Percentiles rank a stretch among this genome's conserved stretches.
Conservation (phyloP, 805 yeast genomes). For the Lachancea nothofagi region DNA sequence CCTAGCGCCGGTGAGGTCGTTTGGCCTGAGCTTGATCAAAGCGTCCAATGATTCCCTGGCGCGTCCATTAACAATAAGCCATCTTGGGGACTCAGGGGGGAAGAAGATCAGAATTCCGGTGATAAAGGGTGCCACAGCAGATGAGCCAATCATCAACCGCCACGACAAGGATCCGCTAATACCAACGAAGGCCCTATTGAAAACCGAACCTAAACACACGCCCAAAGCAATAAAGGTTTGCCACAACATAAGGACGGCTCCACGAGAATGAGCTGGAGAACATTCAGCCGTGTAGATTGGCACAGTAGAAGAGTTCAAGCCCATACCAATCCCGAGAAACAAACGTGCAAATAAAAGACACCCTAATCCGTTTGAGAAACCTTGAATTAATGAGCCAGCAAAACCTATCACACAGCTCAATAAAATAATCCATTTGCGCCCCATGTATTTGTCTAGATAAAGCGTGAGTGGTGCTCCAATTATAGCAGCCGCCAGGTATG, state of each 20-base stretch:
- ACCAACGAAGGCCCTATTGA: conserved; percentile 52
- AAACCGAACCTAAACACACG: conserved; percentile 59
- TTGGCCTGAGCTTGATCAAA: conserved; percentile 41
- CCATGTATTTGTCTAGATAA: conserved; percentile 44
- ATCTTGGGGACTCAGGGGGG: conserved; percentile 68
- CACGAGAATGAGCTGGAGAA: conserved; percentile 52
- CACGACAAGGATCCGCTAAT: conserved; percentile 45
- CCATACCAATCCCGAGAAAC: conserved; percentile 59
- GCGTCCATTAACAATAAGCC: conserved; percentile 53
- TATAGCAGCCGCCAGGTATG: conserved; percentile 54
- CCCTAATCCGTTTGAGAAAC: conserved; percentile 54
- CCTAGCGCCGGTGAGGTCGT: conserved; percentile 53
- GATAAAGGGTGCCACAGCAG: conserved; percentile 52
- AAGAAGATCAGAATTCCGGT: conserved; percentile 47
- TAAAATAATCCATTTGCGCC: conserved; percentile 58
- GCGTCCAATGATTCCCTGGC: conserved; percentile 47
- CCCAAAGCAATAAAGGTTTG: conserved; percentile 75
- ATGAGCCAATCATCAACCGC: conserved; percentile 64
- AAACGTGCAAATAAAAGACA: conserved; percentile 57
- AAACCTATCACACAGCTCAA: conserved; percentile 53
- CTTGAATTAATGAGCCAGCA: conserved; percentile 59
- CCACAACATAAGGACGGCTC: conserved; percentile 66
- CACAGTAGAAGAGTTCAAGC: conserved; percentile 61
- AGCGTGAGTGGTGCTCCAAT: conserved; percentile 56
- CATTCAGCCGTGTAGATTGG: conserved; percentile 65